Conservation (phyloP, 805 yeast genomes). For the Wickerhamomyces kurtzmanii region DNA sequence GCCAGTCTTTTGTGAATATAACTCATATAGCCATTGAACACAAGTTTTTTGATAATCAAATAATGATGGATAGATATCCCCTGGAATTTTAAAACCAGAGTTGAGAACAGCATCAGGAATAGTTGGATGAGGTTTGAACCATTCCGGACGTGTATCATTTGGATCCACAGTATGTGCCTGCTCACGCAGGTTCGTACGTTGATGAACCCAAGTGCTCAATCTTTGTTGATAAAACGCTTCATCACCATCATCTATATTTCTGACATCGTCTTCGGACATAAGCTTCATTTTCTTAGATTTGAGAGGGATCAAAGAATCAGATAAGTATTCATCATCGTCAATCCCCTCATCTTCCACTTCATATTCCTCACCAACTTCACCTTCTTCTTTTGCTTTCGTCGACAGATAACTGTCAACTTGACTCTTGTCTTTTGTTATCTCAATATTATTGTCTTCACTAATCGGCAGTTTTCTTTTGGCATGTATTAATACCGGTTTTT, state of each 20-base stretch:
- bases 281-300: constrained; percentile 6
- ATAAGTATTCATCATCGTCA: constrained; percentile 11
- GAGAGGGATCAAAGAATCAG: constrained; percentile 8
- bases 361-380: constrained; percentile 12
- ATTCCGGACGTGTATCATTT: constrained; percentile 34
- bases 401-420: too few species aligned
- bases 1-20: constrained; percentile 82
- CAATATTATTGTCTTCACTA: constrained; percentile 13
- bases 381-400: constrained; percentile 13
- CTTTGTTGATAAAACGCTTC: constrained; percentile 54
- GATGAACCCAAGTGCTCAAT: constrained; percentile 46
- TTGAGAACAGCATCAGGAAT: constrained; percentile 68
- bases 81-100: constrained; percentile 68
- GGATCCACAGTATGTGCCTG: constrained; percentile 12
- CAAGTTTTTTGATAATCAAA: constrained; percentile 95
- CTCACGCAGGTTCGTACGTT: constrained; percentile 36
- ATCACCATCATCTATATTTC: constrained; percentile 74
- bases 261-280: constrained; percentile 21
- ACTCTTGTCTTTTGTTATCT: constrained; percentile 16
- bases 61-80: constrained; percentile 77
- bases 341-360: constrained; percentile 7
- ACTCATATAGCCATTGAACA: constrained; percentile 95
- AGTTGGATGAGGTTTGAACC: constrained; percentile 70
- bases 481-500: constrained; percentile 7
- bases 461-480: constrained; percentile 9